Evolutionary conservation across 1,284 basidiomycete genomes (phyloP).

Genomic region (Phlebopus sp.): DNA sequence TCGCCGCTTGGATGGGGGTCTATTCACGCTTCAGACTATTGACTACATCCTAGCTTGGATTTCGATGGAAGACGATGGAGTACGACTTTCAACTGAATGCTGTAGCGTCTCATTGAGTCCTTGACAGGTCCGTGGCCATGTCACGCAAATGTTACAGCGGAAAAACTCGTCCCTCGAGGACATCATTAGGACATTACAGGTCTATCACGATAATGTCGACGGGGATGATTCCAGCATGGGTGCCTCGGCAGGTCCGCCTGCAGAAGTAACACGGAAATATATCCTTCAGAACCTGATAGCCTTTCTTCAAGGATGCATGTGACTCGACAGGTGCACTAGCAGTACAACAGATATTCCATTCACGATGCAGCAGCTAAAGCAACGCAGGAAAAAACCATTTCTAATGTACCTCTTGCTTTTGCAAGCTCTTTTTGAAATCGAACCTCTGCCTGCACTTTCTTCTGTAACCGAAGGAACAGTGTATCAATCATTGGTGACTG

Average conservation of each 20-base stretch:
- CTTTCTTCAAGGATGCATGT: slow-evolving; percentile 50
- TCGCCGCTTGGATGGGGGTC: slow-evolving; percentile 78
- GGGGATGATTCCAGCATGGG: slow-evolving; percentile 38
- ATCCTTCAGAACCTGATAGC: slow-evolving; percentile 69
- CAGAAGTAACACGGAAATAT: slow-evolving; percentile 56
- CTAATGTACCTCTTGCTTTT: slow-evolving; percentile 84
- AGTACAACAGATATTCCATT: slow-evolving; percentile 9
- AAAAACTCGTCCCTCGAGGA: slow-evolving; percentile 66
- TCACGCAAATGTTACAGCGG: slow-evolving; percentile 70
- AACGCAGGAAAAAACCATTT: slow-evolving; percentile 84
- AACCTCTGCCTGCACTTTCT: slow-evolving; percentile 83
- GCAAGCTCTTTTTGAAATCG: slow-evolving; percentile 88
- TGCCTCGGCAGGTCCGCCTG: slow-evolving; percentile 25
- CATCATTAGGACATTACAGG: slow-evolving; percentile 60
- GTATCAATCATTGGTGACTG: slow-evolving; percentile 93
- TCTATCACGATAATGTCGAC: slow-evolving; percentile 73
- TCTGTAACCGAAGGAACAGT: slow-evolving; percentile 79
- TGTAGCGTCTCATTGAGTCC: slow-evolving; percentile 13
- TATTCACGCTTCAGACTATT: slow-evolving; percentile 86
- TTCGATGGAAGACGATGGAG: slow-evolving; percentile 97
- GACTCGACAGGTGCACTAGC: slow-evolving; percentile 2
- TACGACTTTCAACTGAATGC: slow-evolving; percentile 38
- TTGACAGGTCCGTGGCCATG: slow-evolving; percentile 69
- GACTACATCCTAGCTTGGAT: slow-evolving; percentile 96
- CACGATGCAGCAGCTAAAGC: slow-evolving; percentile 36